Evolutionary conservation across 2,329 filamentous ascomycete species (phyloP).

Genomic region (Fusarium pininemorale): DNA sequence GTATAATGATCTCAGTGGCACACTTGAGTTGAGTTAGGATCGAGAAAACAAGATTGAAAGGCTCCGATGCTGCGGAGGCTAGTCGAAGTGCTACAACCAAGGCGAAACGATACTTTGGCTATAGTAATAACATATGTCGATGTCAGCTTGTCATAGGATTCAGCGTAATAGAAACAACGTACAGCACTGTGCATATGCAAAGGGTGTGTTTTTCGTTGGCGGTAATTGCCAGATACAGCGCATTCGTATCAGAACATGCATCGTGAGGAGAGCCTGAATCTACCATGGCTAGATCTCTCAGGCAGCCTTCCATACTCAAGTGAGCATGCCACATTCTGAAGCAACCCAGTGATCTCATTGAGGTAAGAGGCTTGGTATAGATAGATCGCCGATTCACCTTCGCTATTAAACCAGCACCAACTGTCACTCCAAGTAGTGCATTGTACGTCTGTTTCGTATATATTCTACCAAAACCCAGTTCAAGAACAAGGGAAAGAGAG

Average conservation of each 20-base stretch:
- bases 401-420: not conserved
- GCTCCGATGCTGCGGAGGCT: not conserved
- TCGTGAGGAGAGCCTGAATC: not conserved
- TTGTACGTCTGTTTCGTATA: not conserved
- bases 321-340: not conserved
- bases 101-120: not conserved
- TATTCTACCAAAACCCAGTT: not conserved
- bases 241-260: not conserved
- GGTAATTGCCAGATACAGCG: not conserved
- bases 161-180: not conserved
- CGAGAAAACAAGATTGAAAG: not conserved
- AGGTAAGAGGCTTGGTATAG: not conserved
- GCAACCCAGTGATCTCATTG: not conserved
- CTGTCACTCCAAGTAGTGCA: not conserved
- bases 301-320: not conserved
- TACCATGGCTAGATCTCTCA: not conserved
- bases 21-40: not conserved
- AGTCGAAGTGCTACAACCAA: not conserved
- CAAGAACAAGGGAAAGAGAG: not conserved
- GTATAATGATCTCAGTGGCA: constrained; percentile 8
- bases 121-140: not conserved
- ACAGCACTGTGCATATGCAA: not conserved
- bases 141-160: not conserved
- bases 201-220: not conserved
- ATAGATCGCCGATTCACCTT: not conserved